phyloP scores from a whole-genome alignment of 257 asterid species.

The Solanum piurae region DNA sequence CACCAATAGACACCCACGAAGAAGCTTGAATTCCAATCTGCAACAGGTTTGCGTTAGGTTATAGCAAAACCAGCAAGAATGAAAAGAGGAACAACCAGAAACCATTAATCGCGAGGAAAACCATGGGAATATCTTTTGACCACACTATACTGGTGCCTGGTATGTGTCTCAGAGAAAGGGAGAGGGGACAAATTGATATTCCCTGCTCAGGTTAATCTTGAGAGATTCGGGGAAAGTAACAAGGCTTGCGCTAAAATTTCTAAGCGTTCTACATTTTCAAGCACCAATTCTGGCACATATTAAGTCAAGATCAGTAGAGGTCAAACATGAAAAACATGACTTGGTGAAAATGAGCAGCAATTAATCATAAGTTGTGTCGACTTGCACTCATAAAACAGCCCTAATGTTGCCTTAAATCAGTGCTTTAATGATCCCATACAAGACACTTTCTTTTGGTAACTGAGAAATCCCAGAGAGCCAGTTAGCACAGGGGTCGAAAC shows the following conservation, averaged over 20 bases:
- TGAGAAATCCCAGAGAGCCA: not conserved
- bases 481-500: not conserved
- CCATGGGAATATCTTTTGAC: not conserved
- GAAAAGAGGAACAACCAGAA: not conserved
- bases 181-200: not conserved
- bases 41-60: not conserved
- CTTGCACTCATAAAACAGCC: not conserved
- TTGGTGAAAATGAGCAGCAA: not conserved
- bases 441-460: not conserved
- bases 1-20: conserved; percentile 67
- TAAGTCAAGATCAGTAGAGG: not conserved
- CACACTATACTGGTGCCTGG: not conserved
- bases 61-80: not conserved
- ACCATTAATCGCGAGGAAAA: not conserved
- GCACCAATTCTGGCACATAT: not conserved
- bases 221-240: not conserved
- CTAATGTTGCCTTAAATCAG: not conserved
- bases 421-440: not conserved
- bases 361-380: not conserved
- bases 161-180: not conserved
- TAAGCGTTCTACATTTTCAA: not conserved
- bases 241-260: not conserved
- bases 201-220: not conserved
- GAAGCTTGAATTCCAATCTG: conserved; percentile 88
- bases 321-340: not conserved